Percentiles rank a stretch among this genome's conserved stretches.
Conservation (phyloP, 805 yeast species). For the Zygosaccharomyces bailii region DNA sequence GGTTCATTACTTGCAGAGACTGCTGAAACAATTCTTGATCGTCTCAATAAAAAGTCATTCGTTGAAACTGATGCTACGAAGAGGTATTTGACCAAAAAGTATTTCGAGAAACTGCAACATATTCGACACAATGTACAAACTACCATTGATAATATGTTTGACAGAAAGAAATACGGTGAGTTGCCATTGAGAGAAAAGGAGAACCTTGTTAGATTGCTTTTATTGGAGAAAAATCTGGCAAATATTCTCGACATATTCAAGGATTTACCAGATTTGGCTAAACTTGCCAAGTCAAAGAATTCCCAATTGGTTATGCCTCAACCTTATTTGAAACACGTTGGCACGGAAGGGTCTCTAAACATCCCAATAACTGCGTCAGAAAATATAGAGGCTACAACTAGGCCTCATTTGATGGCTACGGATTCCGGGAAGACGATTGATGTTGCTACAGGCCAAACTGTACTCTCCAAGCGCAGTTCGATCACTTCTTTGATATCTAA, state of each 20-base stretch:
- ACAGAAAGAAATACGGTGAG: slow-evolving; percentile 51
- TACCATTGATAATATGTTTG: slow-evolving; percentile 54
- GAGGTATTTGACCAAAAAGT: slow-evolving; percentile 39
- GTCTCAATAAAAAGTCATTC: slow-evolving; percentile 30
- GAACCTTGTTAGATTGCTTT: slow-evolving; percentile 61
- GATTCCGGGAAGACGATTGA: slow-evolving; percentile 62
- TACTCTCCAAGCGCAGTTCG: slow-evolving; percentile 59
- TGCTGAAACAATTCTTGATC: slow-evolving; percentile 60
- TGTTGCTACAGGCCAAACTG: slow-evolving; percentile 67
- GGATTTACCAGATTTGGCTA: slow-evolving; percentile 25
- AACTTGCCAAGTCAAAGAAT: slow-evolving; percentile 7
- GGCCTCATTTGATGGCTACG: slow-evolving; percentile 69
- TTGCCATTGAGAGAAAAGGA: slow-evolving; percentile 71
- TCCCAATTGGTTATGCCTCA: slow-evolving; percentile 10
- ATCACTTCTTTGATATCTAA: slow-evolving; percentile 66
- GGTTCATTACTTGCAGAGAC: slow-evolving; percentile 72
- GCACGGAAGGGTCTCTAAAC: slow-evolving; percentile 15
- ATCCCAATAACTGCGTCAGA: slow-evolving; percentile 11
- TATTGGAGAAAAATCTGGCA: slow-evolving; percentile 65
- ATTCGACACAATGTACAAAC: slow-evolving; percentile 41
- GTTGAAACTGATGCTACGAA: slow-evolving; percentile 40
- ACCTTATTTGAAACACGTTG: slow-evolving; percentile 22
- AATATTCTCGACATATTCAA: slow-evolving; percentile 45
- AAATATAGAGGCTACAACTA: slow-evolving; percentile 13
- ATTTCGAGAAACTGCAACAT: slow-evolving; percentile 41